Conservation (phyloP, 495 filamentous ascomycete species). For the Penicillium manginii region DNA sequence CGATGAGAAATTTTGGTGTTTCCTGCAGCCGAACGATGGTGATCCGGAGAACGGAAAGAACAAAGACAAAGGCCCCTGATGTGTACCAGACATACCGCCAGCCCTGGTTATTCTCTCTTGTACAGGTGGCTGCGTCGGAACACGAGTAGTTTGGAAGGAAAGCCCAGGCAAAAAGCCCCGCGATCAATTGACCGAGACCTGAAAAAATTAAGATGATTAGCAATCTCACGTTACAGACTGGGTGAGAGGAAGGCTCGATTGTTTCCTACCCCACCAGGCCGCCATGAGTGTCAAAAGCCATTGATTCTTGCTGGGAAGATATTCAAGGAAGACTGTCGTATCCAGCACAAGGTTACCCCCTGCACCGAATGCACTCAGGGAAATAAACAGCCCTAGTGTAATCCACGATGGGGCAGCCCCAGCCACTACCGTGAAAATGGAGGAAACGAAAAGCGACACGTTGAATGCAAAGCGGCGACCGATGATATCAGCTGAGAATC, state of each 20-base stretch:
- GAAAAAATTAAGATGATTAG: background rate
- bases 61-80: constrained; percentile 66
- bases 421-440: constrained; percentile 54
- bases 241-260: background rate
- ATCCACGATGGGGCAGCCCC: constrained; percentile 54
- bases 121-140: constrained; percentile 40
- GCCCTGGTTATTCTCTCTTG: constrained; percentile 51
- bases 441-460: constrained; percentile 49
- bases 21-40: constrained; percentile 69
- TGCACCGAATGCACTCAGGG: constrained; percentile 51
- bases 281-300: constrained; percentile 55
- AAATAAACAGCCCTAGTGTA: constrained; percentile 51
- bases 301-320: constrained; percentile 48
- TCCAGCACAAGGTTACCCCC: constrained; percentile 75
- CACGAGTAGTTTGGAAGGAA: constrained; percentile 25
- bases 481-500: constrained; percentile 56
- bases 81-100: constrained; percentile 63
- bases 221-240: background rate
- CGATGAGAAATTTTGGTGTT: constrained; percentile 74
- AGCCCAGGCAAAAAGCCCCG: constrained; percentile 49
- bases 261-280: constrained; percentile 49
- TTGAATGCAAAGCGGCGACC: constrained; percentile 59
- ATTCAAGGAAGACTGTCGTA: constrained; percentile 62
- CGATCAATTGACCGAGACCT: constrained; percentile 36
- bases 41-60: constrained; percentile 67